Base-by-base conservation (phyloP, 2,329 filamentous ascomycete species). In the Aspergillus ochraceoroseus region DNA sequence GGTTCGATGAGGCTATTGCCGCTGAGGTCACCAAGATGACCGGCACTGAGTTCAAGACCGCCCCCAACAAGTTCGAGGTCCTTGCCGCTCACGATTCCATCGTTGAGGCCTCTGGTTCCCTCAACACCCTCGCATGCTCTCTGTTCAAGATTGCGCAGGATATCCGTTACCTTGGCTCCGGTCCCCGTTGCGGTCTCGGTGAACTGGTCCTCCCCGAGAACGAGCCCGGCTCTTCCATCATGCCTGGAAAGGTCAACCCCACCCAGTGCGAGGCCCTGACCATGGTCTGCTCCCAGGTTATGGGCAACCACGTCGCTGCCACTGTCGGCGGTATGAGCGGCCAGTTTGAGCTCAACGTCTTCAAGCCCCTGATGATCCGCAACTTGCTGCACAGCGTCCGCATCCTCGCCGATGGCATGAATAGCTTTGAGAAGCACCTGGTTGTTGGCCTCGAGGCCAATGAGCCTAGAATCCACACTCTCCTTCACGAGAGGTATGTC, bases 191-290 rank as follows among this genome's bases (percentile, higher is more conserved):
- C 69, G 92, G 92, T 60, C 83, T 96, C 14, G 90, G 89, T 53
- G 92, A 98, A 74, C 79, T 98, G 49, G 79, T 79, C 61, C 80
- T 98, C 36, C 92, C 92, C 17, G 92, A 98, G 74, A 98, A 98
- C 72, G 92, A 98, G 75, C 92, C 92, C 22, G 90, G 90, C 51
- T 92, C 85, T 61, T 94, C 86, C 56, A 96, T 98, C 75, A 98
- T 98, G 92, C 92, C 92, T 30, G 92, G 92, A 61, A 98, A 98
- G 76, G 92, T 98, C 65, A 98, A 98, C 75, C 92, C 92, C 20
- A 98, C 92, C 20, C 92, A 98, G 72, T 95, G 88, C 71, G 92
- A 98, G 75, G 86, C 88, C 47, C 73, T 98, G 66, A 96, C 92
- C 56, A 98, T 98, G 92, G 76, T 96, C 46, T 95, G 90, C 73